Evolutionary conservation across 2,329 filamentous ascomycete genomes (phyloP).

Genomic region (Hymenoscyphus salicellus): DNA sequence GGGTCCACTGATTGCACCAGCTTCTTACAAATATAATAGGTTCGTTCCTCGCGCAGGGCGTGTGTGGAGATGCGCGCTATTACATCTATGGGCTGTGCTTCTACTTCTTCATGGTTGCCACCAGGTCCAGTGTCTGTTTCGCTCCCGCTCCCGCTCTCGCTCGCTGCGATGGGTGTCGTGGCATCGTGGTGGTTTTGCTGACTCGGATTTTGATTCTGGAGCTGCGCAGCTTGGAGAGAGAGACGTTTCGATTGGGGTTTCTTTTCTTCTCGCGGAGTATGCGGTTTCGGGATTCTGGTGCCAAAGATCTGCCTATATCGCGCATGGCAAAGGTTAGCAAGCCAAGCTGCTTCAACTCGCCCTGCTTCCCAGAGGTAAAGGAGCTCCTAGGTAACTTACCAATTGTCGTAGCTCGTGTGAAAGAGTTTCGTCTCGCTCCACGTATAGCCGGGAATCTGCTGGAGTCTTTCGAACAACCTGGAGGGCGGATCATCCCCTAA

Average conservation of each 20-base stretch:
- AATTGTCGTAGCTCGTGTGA: conserved; percentile 81
- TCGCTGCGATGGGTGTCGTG: conserved; percentile 7
- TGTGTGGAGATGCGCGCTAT: conserved; percentile 82
- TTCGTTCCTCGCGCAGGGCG: conserved; percentile 77
- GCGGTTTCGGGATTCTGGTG: conserved; percentile 39
- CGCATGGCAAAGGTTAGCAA: background rate
- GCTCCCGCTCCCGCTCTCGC: conserved; percentile 31
- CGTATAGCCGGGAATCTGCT: conserved; percentile 69
- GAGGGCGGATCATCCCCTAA: conserved; percentile 49
- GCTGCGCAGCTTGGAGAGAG: conserved; percentile 31
- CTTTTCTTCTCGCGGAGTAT: conserved; percentile 38
- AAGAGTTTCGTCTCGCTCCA: conserved; percentile 67
- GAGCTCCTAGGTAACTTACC: conserved; percentile 45
- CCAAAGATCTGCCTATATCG: conserved; percentile 62
- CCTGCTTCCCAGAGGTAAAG: background rate
- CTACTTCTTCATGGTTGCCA: conserved; percentile 11
- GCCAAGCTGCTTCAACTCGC: background rate
- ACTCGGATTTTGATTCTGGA: conserved; percentile 15
- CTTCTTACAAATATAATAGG: conserved; percentile 77
- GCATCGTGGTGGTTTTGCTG: conserved; percentile 3
- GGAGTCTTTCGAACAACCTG: conserved; percentile 69
- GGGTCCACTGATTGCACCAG: conserved; percentile 70
- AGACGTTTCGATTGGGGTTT: conserved; percentile 30
- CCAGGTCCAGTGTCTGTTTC: conserved; percentile 24
- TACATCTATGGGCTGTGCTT: conserved; percentile 45